phyloP scores from a whole-genome alignment of 495 filamentous ascomycete species.

The Trichocladium uniseriatum region DNA sequence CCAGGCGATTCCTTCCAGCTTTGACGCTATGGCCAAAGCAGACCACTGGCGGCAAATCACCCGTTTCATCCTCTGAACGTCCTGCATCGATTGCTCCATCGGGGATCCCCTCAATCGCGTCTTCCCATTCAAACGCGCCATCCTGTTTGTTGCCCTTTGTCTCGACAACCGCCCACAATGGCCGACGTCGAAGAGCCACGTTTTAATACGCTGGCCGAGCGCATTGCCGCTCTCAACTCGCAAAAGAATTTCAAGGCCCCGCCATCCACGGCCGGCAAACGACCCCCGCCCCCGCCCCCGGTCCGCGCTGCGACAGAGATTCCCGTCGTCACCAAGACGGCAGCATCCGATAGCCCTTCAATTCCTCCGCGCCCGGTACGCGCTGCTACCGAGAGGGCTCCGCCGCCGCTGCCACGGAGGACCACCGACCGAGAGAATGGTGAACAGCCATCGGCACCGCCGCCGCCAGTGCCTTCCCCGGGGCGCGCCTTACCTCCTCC shows the following conservation, averaged over 20 bases:
- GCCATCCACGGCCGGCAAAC: slow-evolving; percentile 27
- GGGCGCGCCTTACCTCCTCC: slow-evolving; percentile 28
- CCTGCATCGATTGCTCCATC: too few species aligned
- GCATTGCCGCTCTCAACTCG: slow-evolving; percentile 47
- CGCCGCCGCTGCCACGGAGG: slow-evolving; percentile 33
- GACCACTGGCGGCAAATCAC: too few species aligned
- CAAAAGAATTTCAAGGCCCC: slow-evolving; percentile 42
- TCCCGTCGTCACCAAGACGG: slow-evolving; percentile 14
- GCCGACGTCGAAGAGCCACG: slow-evolving; percentile 46
- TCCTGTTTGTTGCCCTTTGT: too few species aligned
- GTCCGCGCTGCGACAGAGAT: slow-evolving; percentile 16
- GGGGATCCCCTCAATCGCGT: too few species aligned
- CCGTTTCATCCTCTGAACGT: too few species aligned
- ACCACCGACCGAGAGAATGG: slow-evolving; percentile 23
- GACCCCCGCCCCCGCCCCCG: slow-evolving; percentile 42
- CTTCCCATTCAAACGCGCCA: too few species aligned
- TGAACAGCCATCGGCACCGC: neutral
- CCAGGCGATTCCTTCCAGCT: too few species aligned
- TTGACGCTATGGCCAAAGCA: too few species aligned
- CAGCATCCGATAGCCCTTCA: slow-evolving; percentile 23
- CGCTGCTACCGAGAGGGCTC: slow-evolving; percentile 15
- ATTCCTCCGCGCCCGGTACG: slow-evolving; percentile 31
- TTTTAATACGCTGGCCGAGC: slow-evolving; percentile 44
- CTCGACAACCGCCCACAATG: slow-evolving; percentile 24
- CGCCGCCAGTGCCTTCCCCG: slow-evolving; percentile 1